Evolutionary conservation across 306 rosid genomes (phyloP).

Genomic region (Canavalia ensiformis): DNA sequence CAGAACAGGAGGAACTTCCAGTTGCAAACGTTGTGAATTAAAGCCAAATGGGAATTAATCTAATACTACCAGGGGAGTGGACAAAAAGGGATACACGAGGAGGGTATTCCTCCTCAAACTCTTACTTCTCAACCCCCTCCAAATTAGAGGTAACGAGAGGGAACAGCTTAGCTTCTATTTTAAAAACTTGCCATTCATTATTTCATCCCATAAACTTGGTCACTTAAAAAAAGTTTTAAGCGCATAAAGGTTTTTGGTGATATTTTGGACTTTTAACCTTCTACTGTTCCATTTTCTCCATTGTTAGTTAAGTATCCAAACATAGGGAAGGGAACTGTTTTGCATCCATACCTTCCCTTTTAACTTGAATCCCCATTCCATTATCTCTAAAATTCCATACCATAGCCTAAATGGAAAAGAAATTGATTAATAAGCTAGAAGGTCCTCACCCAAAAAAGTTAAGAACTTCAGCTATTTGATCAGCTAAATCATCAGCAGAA

Average conservation of each 20-base stretch:
- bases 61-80: background rate
- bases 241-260: background rate
- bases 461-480: slow-evolving; percentile 89
- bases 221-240: background rate
- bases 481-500: slow-evolving; percentile 84
- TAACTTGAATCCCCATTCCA: background rate
- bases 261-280: background rate
- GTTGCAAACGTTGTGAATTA: slow-evolving; percentile 16
- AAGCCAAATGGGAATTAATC: slow-evolving; percentile 7
- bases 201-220: slow-evolving; percentile 12
- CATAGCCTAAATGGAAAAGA: slow-evolving; percentile 27
- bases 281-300: background rate
- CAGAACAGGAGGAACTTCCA: slow-evolving; percentile 8
- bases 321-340: background rate
- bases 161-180: background rate
- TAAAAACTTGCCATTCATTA: background rate
- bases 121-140: too few species aligned
- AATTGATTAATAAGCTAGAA: slow-evolving; percentile 30
- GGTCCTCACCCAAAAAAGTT: slow-evolving; percentile 77
- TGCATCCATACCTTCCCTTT: background rate
- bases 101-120: too few species aligned
- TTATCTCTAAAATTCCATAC: slow-evolving; percentile 23
- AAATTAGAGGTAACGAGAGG: background rate
- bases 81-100: background rate
- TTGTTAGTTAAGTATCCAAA: background rate